These are phyloP conservation scores for Nothopassalora personata DNA, from an alignment of 2,329 filamentous ascomycete genomes.

Conservation along the genomic window DNA sequence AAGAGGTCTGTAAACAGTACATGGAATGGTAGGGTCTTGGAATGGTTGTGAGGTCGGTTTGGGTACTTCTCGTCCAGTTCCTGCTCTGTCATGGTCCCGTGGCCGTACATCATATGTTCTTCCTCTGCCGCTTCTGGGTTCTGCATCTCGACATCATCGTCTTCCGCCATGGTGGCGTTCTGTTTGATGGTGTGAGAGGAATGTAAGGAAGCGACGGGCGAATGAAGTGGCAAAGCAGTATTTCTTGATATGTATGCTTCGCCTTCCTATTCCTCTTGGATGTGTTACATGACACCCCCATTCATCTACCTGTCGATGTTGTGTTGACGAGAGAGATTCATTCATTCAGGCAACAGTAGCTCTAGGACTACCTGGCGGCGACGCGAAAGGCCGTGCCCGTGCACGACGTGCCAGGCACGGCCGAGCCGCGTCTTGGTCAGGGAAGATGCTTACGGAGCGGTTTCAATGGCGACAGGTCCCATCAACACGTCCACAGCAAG, in stretches of 20 bases:
- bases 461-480: not conserved
- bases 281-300: not conserved
- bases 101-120: slow-evolving; percentile 46
- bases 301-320: not conserved
- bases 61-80: slow-evolving; percentile 61
- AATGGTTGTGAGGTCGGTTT: slow-evolving; percentile 73
- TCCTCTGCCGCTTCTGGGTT: slow-evolving; percentile 43
- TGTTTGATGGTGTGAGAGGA: not conserved
- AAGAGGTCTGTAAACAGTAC: slow-evolving; percentile 74
- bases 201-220: not conserved
- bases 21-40: slow-evolving; percentile 74
- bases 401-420: not conserved
- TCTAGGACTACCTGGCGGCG: too few relatives aligned
- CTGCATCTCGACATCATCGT: slow-evolving; percentile 32
- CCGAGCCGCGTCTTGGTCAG: not conserved
- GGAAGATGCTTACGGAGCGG: not conserved
- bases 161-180: slow-evolving; percentile 26
- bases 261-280: not conserved
- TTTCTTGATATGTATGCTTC: not conserved
- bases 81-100: slow-evolving; percentile 39
- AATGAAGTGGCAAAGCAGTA: not conserved
- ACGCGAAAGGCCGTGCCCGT: not conserved
- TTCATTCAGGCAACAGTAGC: not conserved
- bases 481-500: not conserved
- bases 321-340: not conserved